Evolutionary conservation across 192 early-diverging fungal genomes (phyloP).

Genomic region (Lobosporangium transversale): DNA sequence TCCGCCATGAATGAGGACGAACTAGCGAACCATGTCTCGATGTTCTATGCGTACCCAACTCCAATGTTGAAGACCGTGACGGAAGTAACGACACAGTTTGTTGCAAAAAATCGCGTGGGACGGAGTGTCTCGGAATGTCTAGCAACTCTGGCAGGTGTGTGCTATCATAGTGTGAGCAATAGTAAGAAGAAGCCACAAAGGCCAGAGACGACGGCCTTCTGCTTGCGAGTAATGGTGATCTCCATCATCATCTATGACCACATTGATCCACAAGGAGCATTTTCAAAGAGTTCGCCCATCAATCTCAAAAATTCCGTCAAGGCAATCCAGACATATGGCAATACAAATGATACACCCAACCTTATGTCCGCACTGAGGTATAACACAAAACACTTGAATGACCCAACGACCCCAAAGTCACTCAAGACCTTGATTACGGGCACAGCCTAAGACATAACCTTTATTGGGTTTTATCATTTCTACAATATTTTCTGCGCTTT

Average conservation of each 20-base stretch:
- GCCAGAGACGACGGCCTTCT: constrained; percentile 76
- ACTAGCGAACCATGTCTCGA: constrained; percentile 91
- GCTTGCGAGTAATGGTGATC: constrained; percentile 86
- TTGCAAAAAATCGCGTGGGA: constrained; percentile 59
- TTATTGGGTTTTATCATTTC: not conserved
- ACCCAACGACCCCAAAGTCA: constrained; percentile 78
- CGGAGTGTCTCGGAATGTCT: constrained; percentile 75
- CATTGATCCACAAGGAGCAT: constrained; percentile 81
- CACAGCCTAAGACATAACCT: constrained; percentile 7
- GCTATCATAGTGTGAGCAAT: constrained; percentile 82
- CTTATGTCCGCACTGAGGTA: constrained; percentile 81
- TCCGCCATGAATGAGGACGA: constrained; percentile 81
- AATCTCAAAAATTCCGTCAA: constrained; percentile 76
- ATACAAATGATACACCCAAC: constrained; percentile 59
- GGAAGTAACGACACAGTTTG: constrained; percentile 78
- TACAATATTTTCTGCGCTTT: not conserved
- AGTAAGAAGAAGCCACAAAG: constrained; percentile 62
- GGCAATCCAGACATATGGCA: constrained; percentile 71
- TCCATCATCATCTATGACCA: constrained; percentile 94
- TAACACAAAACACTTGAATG: constrained; percentile 83
- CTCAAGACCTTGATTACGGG: constrained; percentile 63
- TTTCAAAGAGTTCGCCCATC: constrained; percentile 79
- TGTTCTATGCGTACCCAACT: constrained; percentile 96
- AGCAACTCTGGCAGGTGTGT: constrained; percentile 78
- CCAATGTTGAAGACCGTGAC: constrained; percentile 92